Conservation (phyloP, 768 basidiomycete species). For the Tylopilus vinaceipallidus region DNA sequence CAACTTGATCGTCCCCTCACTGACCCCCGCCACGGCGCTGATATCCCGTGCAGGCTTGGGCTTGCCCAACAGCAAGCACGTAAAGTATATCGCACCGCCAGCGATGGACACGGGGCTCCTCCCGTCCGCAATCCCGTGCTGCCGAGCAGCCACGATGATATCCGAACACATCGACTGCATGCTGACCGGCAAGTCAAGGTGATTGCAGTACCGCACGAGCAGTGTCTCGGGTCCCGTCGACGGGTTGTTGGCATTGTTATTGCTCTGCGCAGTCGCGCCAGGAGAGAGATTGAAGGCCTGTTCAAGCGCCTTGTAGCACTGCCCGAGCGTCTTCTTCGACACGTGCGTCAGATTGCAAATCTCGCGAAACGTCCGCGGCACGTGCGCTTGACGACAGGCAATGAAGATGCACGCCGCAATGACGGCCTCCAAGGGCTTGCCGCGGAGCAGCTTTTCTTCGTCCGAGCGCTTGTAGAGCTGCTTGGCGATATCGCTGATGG, state of each 20-base stretch:
- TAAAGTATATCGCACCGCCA: constrained; percentile 95
- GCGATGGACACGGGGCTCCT: constrained; percentile 97
- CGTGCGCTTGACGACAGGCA: constrained; percentile 91
- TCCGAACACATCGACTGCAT: constrained; percentile 83
- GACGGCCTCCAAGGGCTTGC: constrained; percentile 89
- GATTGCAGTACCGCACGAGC: constrained; percentile 91
- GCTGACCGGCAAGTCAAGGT: constrained; percentile 79
- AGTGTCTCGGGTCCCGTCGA: constrained; percentile 80
- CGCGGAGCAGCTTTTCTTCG: constrained; percentile 89
- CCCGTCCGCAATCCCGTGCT: constrained; percentile 88
- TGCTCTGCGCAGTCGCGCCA: constrained; percentile 66
- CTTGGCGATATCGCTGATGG: constrained; percentile 93
- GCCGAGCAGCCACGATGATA: constrained; percentile 76
- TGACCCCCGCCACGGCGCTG: constrained; percentile 86
- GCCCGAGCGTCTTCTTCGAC: constrained; percentile 92
- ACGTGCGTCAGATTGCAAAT: constrained; percentile 93
- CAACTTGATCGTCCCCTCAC: constrained; percentile 92
- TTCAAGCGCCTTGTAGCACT: constrained; percentile 88
- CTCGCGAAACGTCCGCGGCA: constrained; percentile 95
- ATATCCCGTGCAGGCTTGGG: constrained; percentile 81
- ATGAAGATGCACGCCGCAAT: constrained; percentile 99
- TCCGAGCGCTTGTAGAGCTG: constrained; percentile 97
- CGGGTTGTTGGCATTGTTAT: constrained; percentile 34
- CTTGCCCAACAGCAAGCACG: constrained; percentile 76
- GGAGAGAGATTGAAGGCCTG: constrained; percentile 85